Conservation (phyloP, 2,329 filamentous ascomycete species). For the Seiridium cupressi region DNA sequence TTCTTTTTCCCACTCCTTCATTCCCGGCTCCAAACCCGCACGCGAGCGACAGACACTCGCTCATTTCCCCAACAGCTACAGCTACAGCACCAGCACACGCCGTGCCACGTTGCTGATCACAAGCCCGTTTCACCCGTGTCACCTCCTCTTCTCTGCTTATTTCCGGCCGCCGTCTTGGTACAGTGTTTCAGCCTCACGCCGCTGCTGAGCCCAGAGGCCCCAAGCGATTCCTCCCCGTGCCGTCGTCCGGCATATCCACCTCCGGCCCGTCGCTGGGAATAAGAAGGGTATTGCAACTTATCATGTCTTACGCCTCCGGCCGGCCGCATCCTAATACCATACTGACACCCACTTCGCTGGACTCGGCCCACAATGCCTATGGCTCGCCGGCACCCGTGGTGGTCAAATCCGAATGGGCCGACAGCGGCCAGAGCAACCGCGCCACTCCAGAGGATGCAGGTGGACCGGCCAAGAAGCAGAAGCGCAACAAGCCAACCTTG, state of each 20-base stretch:
- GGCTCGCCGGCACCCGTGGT: neutral
- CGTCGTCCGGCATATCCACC: too few relatives aligned
- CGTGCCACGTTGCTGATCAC: constrained; percentile 1
- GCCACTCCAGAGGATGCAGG: constrained; percentile 10
- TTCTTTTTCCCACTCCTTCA: constrained; percentile 2
- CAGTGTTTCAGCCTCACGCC: too few relatives aligned
- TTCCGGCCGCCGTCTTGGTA: neutral
- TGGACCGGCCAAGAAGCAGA: constrained; percentile 64
- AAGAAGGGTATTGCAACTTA: neutral
- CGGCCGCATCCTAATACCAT: constrained; percentile 4
- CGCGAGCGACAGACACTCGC: neutral
- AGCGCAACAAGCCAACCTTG: constrained; percentile 79
- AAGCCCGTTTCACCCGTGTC: neutral
- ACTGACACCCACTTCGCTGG: constrained; percentile 6
- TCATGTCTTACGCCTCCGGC: constrained; percentile 2
- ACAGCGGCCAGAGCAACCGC: constrained; percentile 19
- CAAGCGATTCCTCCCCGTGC: neutral
- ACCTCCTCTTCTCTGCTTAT: neutral
- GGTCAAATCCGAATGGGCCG: constrained; percentile 8
- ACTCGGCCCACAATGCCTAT: constrained; percentile 5
- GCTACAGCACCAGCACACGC: neutral
- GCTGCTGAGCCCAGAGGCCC: neutral
- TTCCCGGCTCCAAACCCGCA: constrained; percentile 5
- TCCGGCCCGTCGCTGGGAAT: neutral
- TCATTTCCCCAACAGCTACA: neutral